Conservation (phyloP, 306 rosid genomes). For the Alnus rubra region DNA sequence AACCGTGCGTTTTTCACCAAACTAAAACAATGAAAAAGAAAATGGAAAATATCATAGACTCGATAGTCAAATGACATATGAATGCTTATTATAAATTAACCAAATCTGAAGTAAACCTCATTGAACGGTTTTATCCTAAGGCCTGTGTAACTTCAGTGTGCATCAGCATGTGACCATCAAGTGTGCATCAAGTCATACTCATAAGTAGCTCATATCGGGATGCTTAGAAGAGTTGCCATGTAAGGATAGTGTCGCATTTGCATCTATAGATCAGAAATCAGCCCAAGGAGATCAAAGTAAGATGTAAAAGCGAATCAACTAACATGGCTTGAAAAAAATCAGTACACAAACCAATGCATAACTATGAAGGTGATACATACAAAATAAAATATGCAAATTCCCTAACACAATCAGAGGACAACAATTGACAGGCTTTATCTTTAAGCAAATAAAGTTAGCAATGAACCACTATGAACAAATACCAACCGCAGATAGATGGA, state of each 20-base stretch:
- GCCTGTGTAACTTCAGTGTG: constrained; percentile 1
- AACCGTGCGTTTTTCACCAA: neutral
- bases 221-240: constrained; percentile 23
- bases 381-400: constrained; percentile 43
- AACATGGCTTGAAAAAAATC: constrained; percentile 22
- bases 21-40: constrained; percentile 2
- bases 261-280: neutral
- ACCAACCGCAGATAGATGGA: constrained; percentile 40
- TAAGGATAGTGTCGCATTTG: neutral
- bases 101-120: neutral
- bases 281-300: constrained; percentile 1
- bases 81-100: neutral
- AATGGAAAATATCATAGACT: constrained; percentile 3
- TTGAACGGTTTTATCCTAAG: constrained; percentile 1
- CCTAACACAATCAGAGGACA: constrained; percentile 35
- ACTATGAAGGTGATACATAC: constrained; percentile 41
- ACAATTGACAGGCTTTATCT: constrained; percentile 26
- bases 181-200: constrained; percentile 19
- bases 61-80: constrained; percentile 6
- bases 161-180: constrained; percentile 10
- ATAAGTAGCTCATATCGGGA: constrained; percentile 3
- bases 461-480: constrained; percentile 45
- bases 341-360: constrained; percentile 23
- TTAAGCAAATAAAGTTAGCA: constrained; percentile 47
- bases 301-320: constrained; percentile 32